Evolutionary conservation across 2,329 filamentous ascomycete genomes (phyloP), one percentile per base, ranked within the genome.

Genomic region (Coniochaeta hoffmannii): DNA sequence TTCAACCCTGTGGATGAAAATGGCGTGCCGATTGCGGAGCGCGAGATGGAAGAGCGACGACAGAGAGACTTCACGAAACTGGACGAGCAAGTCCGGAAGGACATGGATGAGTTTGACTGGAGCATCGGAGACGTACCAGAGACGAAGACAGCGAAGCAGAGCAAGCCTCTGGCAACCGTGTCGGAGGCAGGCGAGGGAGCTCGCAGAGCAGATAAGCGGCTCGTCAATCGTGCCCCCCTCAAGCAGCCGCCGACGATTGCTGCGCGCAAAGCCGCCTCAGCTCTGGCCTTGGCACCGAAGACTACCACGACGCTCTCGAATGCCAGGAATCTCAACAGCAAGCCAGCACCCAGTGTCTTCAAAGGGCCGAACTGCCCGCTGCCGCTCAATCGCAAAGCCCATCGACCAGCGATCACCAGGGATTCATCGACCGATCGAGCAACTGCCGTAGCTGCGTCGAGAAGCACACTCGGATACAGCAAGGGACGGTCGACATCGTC

Each of bases 381-480:
- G 15, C 61, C 66, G 11, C 63, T 65, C 49, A 51, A 51, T 9
- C 49, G 49, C 19, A 51, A 65, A 56, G 53, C 65, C 57, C 77
- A 77, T 53, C 66, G 72, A n/a, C 63, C 70, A 6, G 62, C 71
- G 5, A 71, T 76, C 2, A 71, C 74, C 8, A 79, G 79, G 58
- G 67, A 71, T 50, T 71, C 76, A 1, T 76, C 76, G 10, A 76
- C 81, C 62, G 81, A 84, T 50, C 81, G 83, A 60, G 78, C 78
- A 9, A 76, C 80, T 11, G 86, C 87, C 1, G 78, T 82, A 22
- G 82, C 81, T 6, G 85, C 84, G 6, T 96, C 91, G 1, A 83
- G 86, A 59, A 92, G 84, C 55, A 96, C 91, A 0, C 79, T 96
- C 41, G 92, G 92, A 15, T 96, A 96, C 67, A 89, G 82, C 55